Conservation (phyloP, 176 grass and related monocot genomes). For the Chrysopogon serrulatus region DNA sequence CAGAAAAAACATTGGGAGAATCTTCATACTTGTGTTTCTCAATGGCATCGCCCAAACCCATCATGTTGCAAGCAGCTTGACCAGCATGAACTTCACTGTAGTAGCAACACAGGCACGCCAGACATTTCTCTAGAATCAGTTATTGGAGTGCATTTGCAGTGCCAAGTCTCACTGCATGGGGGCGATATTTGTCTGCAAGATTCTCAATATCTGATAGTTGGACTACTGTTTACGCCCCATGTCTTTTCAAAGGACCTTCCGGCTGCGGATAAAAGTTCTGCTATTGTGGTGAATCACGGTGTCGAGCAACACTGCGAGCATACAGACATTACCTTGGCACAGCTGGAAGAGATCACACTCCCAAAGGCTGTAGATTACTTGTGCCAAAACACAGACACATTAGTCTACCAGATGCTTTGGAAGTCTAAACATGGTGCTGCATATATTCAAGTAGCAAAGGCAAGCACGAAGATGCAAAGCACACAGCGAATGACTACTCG, state of each 20-base stretch:
- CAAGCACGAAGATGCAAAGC: not conserved
- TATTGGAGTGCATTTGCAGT: too few relatives aligned
- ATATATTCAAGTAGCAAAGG: not conserved
- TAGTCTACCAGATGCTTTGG: slow-evolving; percentile 1
- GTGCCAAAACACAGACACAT: not conserved
- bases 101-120: not conserved
- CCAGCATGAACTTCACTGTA: not conserved
- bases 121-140: not conserved
- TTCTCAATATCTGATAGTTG: not conserved
- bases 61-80: not conserved
- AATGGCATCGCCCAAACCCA: slow-evolving; percentile 9
- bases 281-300: not conserved
- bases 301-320: not conserved
- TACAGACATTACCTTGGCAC: not conserved
- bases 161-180: too few relatives aligned
- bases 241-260: not conserved
- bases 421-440: not conserved
- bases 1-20: too few relatives aligned
- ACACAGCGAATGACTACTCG: not conserved
- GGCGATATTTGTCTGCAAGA: not conserved
- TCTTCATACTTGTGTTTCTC: not conserved
- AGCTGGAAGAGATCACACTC: not conserved
- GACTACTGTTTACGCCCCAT: not conserved
- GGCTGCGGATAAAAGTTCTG: not conserved
- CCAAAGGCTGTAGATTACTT: not conserved